These are phyloP conservation scores for Mycena belliarum DNA, from an alignment of 768 basidiomycete genomes.

Conservation along the genomic window DNA sequence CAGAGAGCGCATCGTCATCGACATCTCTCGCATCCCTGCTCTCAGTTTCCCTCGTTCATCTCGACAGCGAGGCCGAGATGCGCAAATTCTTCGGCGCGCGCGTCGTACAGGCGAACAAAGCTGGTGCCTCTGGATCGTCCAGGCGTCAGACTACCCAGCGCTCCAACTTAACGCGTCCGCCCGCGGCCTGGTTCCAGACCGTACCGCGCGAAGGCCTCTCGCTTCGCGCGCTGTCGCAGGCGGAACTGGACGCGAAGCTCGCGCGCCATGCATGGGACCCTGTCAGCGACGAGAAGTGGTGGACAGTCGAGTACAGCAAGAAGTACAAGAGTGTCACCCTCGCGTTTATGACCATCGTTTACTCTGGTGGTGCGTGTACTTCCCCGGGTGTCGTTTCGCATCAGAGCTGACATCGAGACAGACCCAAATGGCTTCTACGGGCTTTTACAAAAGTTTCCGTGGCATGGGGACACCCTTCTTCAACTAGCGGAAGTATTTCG, in stretches of 20 bases:
- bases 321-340: constrained; percentile 80
- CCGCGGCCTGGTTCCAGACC: constrained; percentile 73
- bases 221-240: constrained; percentile 54
- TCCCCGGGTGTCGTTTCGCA: not conserved
- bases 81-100: constrained; percentile 92
- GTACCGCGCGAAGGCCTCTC: constrained; percentile 73
- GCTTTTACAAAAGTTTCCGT: constrained; percentile 76
- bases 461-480: constrained; percentile 91
- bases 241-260: constrained; percentile 52
- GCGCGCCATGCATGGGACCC: constrained; percentile 40
- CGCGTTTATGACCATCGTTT: constrained; percentile 79
- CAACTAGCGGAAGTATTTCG: constrained; percentile 84
- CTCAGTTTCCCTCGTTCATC: constrained; percentile 74
- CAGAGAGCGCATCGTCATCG: constrained; percentile 23
- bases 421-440: constrained; percentile 81
- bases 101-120: constrained; percentile 71
- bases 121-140: constrained; percentile 33
- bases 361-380: constrained; percentile 68
- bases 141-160: constrained; percentile 49
- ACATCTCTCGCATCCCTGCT: constrained; percentile 56
- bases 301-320: constrained; percentile 85
- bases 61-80: constrained; percentile 90
- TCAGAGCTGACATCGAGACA: constrained; percentile 25
- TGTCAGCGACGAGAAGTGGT: constrained; percentile 71
- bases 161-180: constrained; percentile 77